A percentile compares a stretch with the other conserved stretches of the same genome.
These are phyloP conservation scores for Melanomma pulvis-pyrius DNA, from an alignment of 495 filamentous ascomycete genomes.

Conservation along the genomic window DNA sequence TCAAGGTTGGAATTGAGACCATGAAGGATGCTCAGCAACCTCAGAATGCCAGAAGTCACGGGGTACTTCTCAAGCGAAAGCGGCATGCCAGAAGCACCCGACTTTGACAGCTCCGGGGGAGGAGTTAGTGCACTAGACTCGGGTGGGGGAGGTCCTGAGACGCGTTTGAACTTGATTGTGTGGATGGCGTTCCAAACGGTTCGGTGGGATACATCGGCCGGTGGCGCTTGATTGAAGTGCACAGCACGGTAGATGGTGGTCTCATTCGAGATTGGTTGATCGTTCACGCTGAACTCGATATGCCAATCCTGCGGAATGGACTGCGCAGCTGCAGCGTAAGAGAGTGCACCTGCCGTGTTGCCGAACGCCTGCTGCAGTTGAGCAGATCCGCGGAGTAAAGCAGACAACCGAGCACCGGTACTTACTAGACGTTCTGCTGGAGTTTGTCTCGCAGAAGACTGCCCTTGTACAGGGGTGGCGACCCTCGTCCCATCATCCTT, in stretches of 20 bases:
- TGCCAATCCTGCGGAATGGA: constrained; percentile 92
- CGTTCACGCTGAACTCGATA: constrained; percentile 90
- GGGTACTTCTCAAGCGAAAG: constrained; percentile 82
- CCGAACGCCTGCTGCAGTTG: constrained; percentile 26
- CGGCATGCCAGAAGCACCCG: constrained; percentile 65
- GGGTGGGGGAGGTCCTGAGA: constrained; percentile 81
- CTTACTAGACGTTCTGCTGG: constrained; percentile 40
- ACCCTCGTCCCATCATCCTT: constrained; percentile 94
- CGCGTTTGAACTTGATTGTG: constrained; percentile 86
- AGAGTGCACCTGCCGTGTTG: constrained; percentile 58
- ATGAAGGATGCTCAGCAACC: constrained; percentile 86
- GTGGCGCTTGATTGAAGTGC: constrained; percentile 66
- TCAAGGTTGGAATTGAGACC: constrained; percentile 93
- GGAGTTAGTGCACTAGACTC: constrained; percentile 70
- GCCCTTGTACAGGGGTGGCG: constrained; percentile 76
- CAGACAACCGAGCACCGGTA: constrained; percentile 48
- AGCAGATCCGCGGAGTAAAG: constrained; percentile 51
- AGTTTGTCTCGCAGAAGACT: constrained; percentile 47
- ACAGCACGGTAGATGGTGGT: constrained; percentile 97
- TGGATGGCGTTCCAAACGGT: constrained; percentile 90
- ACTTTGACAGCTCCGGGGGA: constrained; percentile 51
- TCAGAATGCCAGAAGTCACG: constrained; percentile 82
- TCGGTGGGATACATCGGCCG: constrained; percentile 68
- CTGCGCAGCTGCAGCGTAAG: constrained; percentile 83
- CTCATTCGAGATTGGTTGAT: constrained; percentile 80